Conservation (phyloP, 345 rosid genomes). For the Melastoma malabathricum region DNA sequence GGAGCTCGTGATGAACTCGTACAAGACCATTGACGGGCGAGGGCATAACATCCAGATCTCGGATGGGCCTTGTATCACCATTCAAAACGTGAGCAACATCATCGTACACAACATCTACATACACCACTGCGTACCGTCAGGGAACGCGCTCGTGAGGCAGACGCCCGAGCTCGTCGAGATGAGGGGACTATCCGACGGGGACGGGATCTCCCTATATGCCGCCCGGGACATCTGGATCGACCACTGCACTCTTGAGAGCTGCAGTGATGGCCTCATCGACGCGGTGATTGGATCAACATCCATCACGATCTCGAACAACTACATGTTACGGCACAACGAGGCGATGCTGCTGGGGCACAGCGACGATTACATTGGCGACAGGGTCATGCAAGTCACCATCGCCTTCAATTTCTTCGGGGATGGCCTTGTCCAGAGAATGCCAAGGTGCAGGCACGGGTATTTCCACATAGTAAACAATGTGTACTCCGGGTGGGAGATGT, state of each 20-base stretch:
- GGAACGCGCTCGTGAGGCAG: conserved; percentile 15
- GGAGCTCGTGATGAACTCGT: conserved; percentile 36
- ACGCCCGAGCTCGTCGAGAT: conserved; percentile 13
- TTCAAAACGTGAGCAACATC: conserved; percentile 38
- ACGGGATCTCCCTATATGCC: conserved; percentile 44
- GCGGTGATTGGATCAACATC: conserved; percentile 45
- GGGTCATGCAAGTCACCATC: conserved; percentile 48
- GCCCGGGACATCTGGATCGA: conserved; percentile 52
- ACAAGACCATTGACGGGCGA: conserved; percentile 62
- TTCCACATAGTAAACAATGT: conserved; percentile 59
- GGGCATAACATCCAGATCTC: conserved; percentile 42
- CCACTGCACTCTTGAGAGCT: conserved; percentile 47
- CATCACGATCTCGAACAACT: conserved; percentile 51
- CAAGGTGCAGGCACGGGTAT: conserved; percentile 52
- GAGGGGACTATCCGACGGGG: conserved; percentile 47
- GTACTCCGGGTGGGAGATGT: conserved; percentile 51
- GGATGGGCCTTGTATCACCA: conserved; percentile 44
- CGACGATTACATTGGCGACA: conserved; percentile 38
- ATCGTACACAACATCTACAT: conserved; percentile 50
- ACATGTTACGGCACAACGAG: conserved; percentile 50
- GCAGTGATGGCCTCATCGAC: conserved; percentile 55
- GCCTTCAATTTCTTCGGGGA: conserved; percentile 62
- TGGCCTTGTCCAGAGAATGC: conserved; percentile 59
- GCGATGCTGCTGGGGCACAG: conserved; percentile 70
- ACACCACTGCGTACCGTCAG: conserved; percentile 38